These are phyloP conservation scores for Tuber umbilicatum DNA, from an alignment of 495 filamentous ascomycete genomes.

Conservation along the genomic window DNA sequence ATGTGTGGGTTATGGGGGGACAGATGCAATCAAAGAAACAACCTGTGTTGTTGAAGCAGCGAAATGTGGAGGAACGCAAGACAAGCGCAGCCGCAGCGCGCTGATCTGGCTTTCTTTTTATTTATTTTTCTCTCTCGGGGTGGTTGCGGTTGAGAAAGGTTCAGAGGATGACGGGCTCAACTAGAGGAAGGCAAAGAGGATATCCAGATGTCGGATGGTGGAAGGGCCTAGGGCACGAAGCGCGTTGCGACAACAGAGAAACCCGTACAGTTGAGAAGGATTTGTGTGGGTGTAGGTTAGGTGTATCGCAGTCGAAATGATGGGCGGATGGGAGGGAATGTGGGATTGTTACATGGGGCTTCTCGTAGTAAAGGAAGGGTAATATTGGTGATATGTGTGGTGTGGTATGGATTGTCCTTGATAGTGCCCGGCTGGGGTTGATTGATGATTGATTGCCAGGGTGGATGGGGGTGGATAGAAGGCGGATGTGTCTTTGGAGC, in stretches of 20 bases:
- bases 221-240: background rate
- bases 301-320: background rate
- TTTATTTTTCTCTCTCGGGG: conserved; percentile 6
- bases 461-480: background rate
- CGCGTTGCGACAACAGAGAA: background rate
- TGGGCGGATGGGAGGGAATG: background rate
- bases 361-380: background rate
- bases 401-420: background rate
- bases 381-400: background rate
- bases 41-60: background rate
- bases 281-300: background rate
- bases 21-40: background rate
- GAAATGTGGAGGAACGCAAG: conserved; percentile 8
- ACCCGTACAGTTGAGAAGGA: background rate
- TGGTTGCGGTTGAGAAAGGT: conserved; percentile 4
- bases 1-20: background rate
- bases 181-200: conserved; percentile 10
- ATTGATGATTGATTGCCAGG: background rate
- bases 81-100: conserved; percentile 37
- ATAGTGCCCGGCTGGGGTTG: background rate
- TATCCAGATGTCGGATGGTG: background rate
- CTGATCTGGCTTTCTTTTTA: conserved; percentile 6
- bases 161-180: conserved; percentile 6
- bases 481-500: background rate
- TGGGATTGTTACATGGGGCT: conserved; percentile 1